Conservation (phyloP, 768 basidiomycete genomes). For the Termitomyces sp. region DNA sequence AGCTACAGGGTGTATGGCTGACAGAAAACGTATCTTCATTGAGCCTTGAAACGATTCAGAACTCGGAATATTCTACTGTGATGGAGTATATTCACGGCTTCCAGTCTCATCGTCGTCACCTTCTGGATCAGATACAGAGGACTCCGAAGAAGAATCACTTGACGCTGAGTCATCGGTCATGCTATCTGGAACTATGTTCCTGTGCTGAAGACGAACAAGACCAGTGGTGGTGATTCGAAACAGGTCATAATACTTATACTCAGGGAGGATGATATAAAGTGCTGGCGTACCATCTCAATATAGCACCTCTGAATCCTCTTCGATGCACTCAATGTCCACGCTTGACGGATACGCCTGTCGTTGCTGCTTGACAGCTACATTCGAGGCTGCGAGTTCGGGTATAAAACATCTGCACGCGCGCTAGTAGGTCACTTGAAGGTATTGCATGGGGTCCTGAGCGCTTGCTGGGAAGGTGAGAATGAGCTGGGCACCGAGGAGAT, state of each 20-base stretch:
- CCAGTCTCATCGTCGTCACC: neutral
- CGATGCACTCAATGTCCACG: slow-evolving; percentile 68
- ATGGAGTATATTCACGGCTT: neutral
- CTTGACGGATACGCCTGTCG: slow-evolving; percentile 43
- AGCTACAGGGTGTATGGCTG: too few species aligned
- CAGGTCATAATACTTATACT: neutral
- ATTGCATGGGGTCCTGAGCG: slow-evolving; percentile 25
- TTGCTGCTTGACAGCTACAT: slow-evolving; percentile 47
- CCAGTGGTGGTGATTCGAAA: slow-evolving; percentile 45
- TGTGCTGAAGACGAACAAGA: slow-evolving; percentile 56
- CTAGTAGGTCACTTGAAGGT: slow-evolving; percentile 49
- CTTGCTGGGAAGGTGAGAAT: neutral
- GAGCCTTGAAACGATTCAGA: neutral
- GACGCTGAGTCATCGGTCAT: slow-evolving; percentile 17
- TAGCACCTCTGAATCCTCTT: slow-evolving; percentile 42
- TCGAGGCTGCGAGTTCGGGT: slow-evolving; percentile 64
- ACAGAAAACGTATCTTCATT: neutral
- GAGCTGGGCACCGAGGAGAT: neutral
- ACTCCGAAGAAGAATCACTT: slow-evolving; percentile 21
- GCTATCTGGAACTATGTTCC: slow-evolving; percentile 12
- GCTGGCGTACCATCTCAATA: slow-evolving; percentile 59
- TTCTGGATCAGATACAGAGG: slow-evolving; percentile 26
- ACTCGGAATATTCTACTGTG: neutral
- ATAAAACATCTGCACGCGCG: slow-evolving; percentile 64
- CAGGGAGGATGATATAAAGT: neutral